Evolutionary conservation across 805 yeast species (phyloP).

Genomic region (Allodekkera sacchari): DNA sequence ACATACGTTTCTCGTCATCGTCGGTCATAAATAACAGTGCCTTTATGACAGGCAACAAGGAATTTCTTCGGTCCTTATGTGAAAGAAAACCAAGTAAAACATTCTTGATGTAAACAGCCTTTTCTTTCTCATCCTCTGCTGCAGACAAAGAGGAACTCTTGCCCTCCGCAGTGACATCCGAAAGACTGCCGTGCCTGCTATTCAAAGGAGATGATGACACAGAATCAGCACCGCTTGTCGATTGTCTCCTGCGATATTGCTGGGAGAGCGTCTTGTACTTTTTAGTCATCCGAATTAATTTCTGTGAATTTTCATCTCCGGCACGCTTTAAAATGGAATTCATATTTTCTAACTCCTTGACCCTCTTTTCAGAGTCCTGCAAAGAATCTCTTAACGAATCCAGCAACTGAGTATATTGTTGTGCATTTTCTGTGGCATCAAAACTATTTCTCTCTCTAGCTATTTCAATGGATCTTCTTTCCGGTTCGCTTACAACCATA

Average conservation of each 20-base stretch:
- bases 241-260: conserved; percentile 37
- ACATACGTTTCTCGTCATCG: conserved; percentile 67
- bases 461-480: neutral
- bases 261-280: conserved; percentile 58
- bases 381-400: conserved; percentile 47
- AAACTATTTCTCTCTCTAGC: neutral
- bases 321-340: conserved; percentile 47
- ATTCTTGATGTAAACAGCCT: conserved; percentile 75
- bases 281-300: conserved; percentile 60
- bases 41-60: conserved; percentile 77
- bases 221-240: conserved; percentile 14
- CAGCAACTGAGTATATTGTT: conserved; percentile 14
- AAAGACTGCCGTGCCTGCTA: conserved; percentile 15
- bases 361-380: conserved; percentile 38
- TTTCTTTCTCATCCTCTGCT: conserved; percentile 29
- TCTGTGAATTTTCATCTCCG: conserved; percentile 61
- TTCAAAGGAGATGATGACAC: conserved; percentile 13
- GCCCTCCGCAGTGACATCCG: conserved; percentile 2
- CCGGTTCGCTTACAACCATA: neutral
- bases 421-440: conserved; percentile 1
- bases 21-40: conserved; percentile 61
- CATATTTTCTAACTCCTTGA: conserved; percentile 47
- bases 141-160: conserved; percentile 15
- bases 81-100: conserved; percentile 88
- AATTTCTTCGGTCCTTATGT: conserved; percentile 84